Evolutionary conservation across 805 yeast genomes (phyloP).

Genomic region (Brettanomyces anomalus): DNA sequence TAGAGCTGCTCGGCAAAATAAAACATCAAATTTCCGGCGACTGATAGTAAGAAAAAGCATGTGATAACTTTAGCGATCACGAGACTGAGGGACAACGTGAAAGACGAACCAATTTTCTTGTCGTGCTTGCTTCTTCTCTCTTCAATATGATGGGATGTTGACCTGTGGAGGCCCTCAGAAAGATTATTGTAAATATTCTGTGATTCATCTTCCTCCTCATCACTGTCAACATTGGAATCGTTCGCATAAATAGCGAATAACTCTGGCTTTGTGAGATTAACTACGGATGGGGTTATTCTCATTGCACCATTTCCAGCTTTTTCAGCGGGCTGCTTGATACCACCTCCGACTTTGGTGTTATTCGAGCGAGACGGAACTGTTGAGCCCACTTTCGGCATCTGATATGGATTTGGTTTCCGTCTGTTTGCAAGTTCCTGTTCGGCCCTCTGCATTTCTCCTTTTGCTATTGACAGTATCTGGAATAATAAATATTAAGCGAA

Average conservation of each 20-base stretch:
- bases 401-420: background rate
- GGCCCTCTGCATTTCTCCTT: background rate
- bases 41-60: background rate
- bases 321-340: background rate
- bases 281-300: constrained; percentile 1
- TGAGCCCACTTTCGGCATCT: background rate
- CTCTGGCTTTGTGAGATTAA: constrained; percentile 18
- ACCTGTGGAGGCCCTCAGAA: background rate
- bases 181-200: constrained; percentile 13
- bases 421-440: background rate
- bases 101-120: background rate
- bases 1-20: constrained; percentile 1
- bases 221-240: constrained; percentile 7
- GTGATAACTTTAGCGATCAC: background rate
- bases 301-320: background rate
- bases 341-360: background rate
- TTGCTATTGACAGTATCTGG: background rate
- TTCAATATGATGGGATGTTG: constrained; percentile 4
- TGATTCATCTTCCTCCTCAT: constrained; percentile 13
- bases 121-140: constrained; percentile 1
- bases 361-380: background rate
- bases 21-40: constrained; percentile 3
- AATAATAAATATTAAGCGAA: background rate
- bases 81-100: background rate
- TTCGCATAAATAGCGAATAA: constrained; percentile 21